Conservation (phyloP, 805 yeast genomes). For the Lachancea sp. region DNA sequence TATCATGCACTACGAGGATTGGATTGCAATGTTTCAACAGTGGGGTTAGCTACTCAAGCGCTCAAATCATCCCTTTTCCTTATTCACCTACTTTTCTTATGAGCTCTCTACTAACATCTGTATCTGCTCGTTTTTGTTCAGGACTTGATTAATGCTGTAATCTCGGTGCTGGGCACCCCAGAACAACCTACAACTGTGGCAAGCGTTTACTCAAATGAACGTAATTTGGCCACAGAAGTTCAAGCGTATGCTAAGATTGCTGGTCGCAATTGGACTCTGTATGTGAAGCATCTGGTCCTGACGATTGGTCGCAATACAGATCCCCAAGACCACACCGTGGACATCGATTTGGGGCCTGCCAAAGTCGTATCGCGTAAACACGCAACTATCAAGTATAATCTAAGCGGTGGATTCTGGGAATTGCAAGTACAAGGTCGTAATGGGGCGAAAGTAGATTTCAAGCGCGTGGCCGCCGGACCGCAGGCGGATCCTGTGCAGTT, state of each 20-base stretch:
- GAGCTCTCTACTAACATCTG: neutral
- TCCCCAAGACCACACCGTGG: slow-evolving; percentile 24
- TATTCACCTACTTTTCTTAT: neutral
- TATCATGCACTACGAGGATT: too few species aligned
- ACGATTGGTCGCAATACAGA: slow-evolving; percentile 82
- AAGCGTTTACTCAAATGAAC: slow-evolving; percentile 63
- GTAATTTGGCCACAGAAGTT: slow-evolving; percentile 61
- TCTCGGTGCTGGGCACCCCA: slow-evolving; percentile 63
- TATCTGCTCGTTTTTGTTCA: neutral
- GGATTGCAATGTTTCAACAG: too few species aligned
- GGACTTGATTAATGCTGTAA: slow-evolving; percentile 60
- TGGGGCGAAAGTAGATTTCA: slow-evolving; percentile 85
- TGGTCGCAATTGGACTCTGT: slow-evolving; percentile 89
- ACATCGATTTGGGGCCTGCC: slow-evolving; percentile 93
- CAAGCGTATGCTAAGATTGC: slow-evolving; percentile 97
- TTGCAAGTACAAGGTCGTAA: slow-evolving; percentile 78
- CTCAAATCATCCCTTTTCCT: neutral
- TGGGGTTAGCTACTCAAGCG: too few species aligned
- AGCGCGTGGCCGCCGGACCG: slow-evolving; percentile 40
- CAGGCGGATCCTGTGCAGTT: slow-evolving; percentile 47
- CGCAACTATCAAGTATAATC: slow-evolving; percentile 75
- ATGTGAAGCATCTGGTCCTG: slow-evolving; percentile 70
- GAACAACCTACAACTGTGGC: slow-evolving; percentile 74
- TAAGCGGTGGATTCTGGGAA: slow-evolving; percentile 77
- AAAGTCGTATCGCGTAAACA: slow-evolving; percentile 93